Evolutionary conservation across 306 rosid genomes (phyloP), one percentile per base, ranked within the genome.

Genomic region (Pachyrhizus erosus): DNA sequence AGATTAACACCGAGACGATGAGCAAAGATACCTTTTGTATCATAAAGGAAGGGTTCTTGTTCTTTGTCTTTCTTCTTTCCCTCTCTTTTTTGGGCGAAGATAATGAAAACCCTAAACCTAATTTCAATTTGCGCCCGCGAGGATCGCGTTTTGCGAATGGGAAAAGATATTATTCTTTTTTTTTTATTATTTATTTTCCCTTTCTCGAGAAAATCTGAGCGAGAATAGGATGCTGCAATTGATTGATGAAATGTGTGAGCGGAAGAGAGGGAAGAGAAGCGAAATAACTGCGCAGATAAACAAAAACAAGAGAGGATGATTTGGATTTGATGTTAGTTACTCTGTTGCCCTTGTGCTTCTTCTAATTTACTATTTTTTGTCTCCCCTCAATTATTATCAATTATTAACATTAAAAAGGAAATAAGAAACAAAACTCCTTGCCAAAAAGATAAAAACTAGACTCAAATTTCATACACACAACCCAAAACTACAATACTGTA

Each of bases 21-120:
- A 84, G 20, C 10, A 31, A 31, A 67, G 40, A 2, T 17, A 3
- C 0, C 31, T 76, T 82, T 68, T 64, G 13, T 64, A 90, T 83
- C 96, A 91, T 95, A 87, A 81, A 93, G 83, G 84, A 84, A 45
- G 29, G 82, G 80, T 43, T 77, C 12, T 57, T 70, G 2, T 33
- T 42, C 70, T 48, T 49, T 21, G 12, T 29, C 12, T 26, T 29
- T 4, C 23, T 69, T n/a, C 12, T 9, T 2, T 14, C 29, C 29
- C 23, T 45, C 45, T 15, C 45, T 45, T 40, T 5, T 27, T 43
- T 66, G 80, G 81, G 75, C 5, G 68, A 61, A 62, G 72, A 77
- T 14, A 21, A 62, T 46, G 58, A 1, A 78, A 70, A 73, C 52
- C 89, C 80, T 39, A 84, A 83, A 87, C 90, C 90, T 80, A 77